Conservation (phyloP, 2,329 filamentous ascomycete species). For the Teratosphaeria gauchensis region DNA sequence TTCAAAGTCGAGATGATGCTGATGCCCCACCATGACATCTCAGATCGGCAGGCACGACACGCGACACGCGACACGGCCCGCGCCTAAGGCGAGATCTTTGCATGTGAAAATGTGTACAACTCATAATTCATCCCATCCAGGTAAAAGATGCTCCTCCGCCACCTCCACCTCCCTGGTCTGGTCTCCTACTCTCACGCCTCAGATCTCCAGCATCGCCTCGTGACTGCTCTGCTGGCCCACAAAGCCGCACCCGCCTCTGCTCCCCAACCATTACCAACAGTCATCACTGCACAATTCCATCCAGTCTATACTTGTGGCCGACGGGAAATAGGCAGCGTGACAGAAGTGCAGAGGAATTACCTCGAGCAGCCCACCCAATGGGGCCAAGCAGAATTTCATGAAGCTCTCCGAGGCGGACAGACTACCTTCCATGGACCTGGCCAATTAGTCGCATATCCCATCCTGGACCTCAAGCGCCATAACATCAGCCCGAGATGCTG, state of each 20-base stretch:
- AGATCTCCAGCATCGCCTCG: conserved; percentile 47
- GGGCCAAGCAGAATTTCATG: conserved; percentile 51
- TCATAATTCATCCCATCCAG: neutral
- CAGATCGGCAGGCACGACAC: neutral
- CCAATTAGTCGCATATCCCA: conserved; percentile 84
- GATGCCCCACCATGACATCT: neutral
- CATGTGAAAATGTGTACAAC: conserved; percentile 3
- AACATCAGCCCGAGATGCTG: conserved; percentile 63
- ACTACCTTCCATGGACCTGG: conserved; percentile 94
- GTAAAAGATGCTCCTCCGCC: conserved; percentile 43
- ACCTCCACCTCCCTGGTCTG: conserved; percentile 48
- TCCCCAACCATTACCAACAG: conserved; percentile 45
- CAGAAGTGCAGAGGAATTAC: conserved; percentile 34
- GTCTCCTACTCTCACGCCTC: conserved; percentile 48
- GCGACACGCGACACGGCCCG: neutral
- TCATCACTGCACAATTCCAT: conserved; percentile 72
- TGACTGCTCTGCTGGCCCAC: conserved; percentile 48
- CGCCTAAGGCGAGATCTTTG: neutral
- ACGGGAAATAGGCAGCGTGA: conserved; percentile 53
- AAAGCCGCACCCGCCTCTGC: conserved; percentile 39
- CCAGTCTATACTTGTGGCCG: conserved; percentile 88
- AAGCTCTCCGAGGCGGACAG: conserved; percentile 74
- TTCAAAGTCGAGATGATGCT: neutral
- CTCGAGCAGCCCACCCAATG: conserved; percentile 24
- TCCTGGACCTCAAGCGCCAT: conserved; percentile 68